phyloP scores from a whole-genome alignment of 176 grass and related monocot genomes.

The Secale cereale region DNA sequence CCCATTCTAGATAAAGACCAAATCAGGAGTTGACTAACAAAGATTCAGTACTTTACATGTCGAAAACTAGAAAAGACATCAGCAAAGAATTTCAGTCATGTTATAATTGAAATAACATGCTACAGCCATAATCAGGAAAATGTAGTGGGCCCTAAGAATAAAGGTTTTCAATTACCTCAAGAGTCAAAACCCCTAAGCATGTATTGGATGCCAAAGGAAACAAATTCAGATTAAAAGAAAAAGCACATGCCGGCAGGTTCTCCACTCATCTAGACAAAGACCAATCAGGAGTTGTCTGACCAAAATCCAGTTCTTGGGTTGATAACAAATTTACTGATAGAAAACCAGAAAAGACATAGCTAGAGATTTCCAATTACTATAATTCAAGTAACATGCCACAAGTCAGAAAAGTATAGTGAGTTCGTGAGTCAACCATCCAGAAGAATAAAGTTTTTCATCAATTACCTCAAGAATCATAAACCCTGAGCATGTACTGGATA shows the following conservation, averaged over 20 bases:
- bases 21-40: not conserved
- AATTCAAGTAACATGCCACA: not conserved
- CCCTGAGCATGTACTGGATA: conserved; percentile 64
- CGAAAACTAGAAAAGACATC: not conserved
- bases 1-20: not conserved
- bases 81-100: not conserved
- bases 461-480: conserved; percentile 80
- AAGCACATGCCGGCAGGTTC: not conserved
- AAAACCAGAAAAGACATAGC: not conserved
- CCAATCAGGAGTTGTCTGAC: not conserved
- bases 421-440: not conserved
- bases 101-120: not conserved
- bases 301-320: not conserved
- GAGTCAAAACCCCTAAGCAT: conserved; percentile 77
- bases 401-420: not conserved
- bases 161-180: conserved; percentile 46
- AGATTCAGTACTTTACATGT: not conserved
- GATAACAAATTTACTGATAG: not conserved
- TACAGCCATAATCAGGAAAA: not conserved
- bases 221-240: no score
- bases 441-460: not conserved
- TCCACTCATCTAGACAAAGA: not conserved
- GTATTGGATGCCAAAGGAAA: conserved; percentile 31
- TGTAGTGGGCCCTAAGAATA: not conserved
- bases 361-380: not conserved